Percentiles rank a stretch among this genome's conserved stretches.
phyloP scores from a whole-genome alignment of 1,284 basidiomycete species.

The Wallemia ichthyophaga region DNA sequence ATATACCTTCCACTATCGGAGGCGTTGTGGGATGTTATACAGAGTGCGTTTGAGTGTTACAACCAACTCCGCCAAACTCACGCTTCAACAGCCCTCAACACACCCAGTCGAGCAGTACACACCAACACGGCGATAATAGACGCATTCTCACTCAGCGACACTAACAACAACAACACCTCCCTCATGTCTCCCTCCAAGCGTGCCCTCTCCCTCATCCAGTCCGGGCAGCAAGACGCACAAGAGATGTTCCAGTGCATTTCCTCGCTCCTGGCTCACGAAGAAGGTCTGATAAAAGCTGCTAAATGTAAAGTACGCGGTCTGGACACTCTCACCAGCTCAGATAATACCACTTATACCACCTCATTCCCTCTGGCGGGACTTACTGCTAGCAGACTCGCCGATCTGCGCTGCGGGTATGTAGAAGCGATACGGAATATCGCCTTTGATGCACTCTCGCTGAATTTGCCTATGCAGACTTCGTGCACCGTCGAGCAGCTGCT shows the following conservation, averaged over 20 bases:
- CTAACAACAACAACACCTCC: conserved; percentile 25
- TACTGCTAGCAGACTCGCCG: conserved; percentile 50
- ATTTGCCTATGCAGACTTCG: conserved; percentile 28
- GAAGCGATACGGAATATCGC: conserved; percentile 64
- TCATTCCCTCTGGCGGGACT: conserved; percentile 28
- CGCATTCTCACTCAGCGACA: conserved; percentile 29
- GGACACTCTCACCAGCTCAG: conserved; percentile 16
- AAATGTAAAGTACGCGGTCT: conserved; percentile 33
- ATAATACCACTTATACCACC: conserved; percentile 4
- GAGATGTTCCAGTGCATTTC: conserved; percentile 75
- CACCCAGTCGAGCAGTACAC: conserved; percentile 26
- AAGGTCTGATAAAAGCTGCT: conserved; percentile 31
- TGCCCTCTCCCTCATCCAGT: conserved; percentile 25
- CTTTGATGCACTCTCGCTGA: conserved; percentile 49
- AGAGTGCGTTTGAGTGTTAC: conserved; percentile 23
- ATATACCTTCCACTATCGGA: conserved; percentile 55
- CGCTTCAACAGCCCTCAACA: conserved; percentile 30
- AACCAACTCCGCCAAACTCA: conserved; percentile 3
- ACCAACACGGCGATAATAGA: conserved; percentile 38
- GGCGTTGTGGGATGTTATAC: conserved; percentile 33
- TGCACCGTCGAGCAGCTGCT: conserved; percentile 41
- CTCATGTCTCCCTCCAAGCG: conserved; percentile 23
- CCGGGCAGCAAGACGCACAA: conserved; percentile 81
- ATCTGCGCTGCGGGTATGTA: conserved; percentile 51
- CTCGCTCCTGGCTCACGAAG: conserved; percentile 56